Evolutionary conservation across 345 rosid species (phyloP).

Genomic region (Salix caprea): DNA sequence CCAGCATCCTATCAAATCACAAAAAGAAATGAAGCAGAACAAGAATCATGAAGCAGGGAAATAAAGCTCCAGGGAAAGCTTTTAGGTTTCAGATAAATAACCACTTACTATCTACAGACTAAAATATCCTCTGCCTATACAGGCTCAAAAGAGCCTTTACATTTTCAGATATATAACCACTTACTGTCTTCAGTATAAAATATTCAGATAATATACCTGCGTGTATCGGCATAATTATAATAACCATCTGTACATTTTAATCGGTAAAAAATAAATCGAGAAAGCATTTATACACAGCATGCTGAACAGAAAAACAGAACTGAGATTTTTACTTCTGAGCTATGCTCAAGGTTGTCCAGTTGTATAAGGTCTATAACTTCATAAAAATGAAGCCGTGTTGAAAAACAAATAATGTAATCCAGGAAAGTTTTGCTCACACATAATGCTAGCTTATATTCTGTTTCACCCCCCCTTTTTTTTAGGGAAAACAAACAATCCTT

Average conservation of each 20-base stretch:
- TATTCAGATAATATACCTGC: background rate
- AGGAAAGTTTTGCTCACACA: background rate
- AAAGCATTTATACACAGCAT: background rate
- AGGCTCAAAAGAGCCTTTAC: background rate
- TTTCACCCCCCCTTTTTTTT: background rate
- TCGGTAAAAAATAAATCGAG: background rate
- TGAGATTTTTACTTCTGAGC: background rate
- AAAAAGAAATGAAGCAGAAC: background rate
- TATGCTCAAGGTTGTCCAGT: background rate
- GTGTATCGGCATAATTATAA: background rate
- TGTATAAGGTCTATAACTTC: background rate
- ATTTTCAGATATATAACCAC: background rate
- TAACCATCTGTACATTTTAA: background rate
- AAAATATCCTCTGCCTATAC: background rate
- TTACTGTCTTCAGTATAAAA: background rate
- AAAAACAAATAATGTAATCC: background rate
- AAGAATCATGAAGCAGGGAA: background rate
- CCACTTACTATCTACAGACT: background rate
- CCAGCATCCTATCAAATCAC: conserved; percentile 64
- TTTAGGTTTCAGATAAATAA: background rate
- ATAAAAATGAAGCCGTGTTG: background rate
- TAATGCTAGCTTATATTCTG: background rate
- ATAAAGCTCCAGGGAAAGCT: background rate
- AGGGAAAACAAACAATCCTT: background rate
- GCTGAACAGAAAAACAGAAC: background rate